Evolutionary conservation across 2,329 filamentous ascomycete genomes (phyloP).

Genomic region (Botrytis paeoniae): DNA sequence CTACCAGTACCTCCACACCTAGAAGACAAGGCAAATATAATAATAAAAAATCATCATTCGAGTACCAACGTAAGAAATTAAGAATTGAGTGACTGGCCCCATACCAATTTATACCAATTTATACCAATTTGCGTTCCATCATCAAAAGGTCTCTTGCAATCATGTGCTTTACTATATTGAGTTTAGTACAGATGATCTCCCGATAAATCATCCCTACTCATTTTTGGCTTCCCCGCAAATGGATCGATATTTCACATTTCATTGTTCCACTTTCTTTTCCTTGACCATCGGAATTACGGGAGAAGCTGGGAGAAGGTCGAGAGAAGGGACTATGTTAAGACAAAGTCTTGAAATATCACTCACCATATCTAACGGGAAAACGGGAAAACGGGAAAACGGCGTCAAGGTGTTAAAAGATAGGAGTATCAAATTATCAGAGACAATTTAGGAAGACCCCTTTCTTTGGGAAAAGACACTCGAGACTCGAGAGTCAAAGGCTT

Average conservation of each 20-base stretch:
- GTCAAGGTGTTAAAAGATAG: neutral
- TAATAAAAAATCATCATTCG: neutral
- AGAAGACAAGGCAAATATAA: neutral
- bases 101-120: conserved; percentile 4
- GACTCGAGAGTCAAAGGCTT: too few species aligned
- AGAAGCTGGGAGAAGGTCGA: neutral
- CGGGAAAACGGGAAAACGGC: neutral
- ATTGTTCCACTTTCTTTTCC: neutral
- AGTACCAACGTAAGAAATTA: neutral
- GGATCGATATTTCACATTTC: neutral
- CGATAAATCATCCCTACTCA: neutral
- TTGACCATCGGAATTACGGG: neutral
- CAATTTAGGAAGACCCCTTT: neutral
- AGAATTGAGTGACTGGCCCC: neutral
- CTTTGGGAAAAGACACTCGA: neutral
- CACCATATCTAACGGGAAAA: neutral
- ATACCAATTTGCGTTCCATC: neutral
- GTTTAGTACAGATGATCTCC: neutral
- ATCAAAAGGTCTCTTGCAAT: neutral
- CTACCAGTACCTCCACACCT: neutral
- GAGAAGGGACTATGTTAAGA: neutral
- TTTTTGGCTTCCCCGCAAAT: neutral
- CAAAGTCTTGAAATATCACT: neutral
- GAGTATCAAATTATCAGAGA: neutral
- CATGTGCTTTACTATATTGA: neutral